Evolutionary conservation across 2,329 filamentous ascomycete genomes (phyloP).

Genomic region (Gnomoniopsis smithogilvyi): DNA sequence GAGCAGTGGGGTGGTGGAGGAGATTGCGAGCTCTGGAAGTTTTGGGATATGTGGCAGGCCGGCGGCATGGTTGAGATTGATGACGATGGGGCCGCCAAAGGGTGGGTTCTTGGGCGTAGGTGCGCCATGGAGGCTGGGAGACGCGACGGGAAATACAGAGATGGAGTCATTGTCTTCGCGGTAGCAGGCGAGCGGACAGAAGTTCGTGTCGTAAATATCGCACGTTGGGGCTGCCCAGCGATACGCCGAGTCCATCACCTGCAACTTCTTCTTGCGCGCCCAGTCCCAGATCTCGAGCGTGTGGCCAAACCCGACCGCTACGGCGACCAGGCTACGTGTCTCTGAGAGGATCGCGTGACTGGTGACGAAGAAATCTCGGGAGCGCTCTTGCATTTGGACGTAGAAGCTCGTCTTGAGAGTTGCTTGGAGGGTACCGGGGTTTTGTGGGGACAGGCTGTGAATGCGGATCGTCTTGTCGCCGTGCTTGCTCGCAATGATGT

Average conservation of each 20-base stretch:
- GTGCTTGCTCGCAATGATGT: slow-evolving; percentile 32
- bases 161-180: slow-evolving; percentile 28
- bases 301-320: slow-evolving; percentile 36
- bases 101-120: slow-evolving; percentile 28
- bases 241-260: slow-evolving; percentile 35
- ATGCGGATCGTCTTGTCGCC: slow-evolving; percentile 28
- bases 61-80: slow-evolving; percentile 31
- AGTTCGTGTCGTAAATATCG: slow-evolving; percentile 31
- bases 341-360: slow-evolving; percentile 40
- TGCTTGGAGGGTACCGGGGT: slow-evolving; percentile 19
- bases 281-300: slow-evolving; percentile 38
- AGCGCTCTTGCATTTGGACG: slow-evolving; percentile 34
- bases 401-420: slow-evolving; percentile 36
- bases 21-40: slow-evolving; percentile 38
- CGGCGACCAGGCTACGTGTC: slow-evolving; percentile 31
- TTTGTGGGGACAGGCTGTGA: slow-evolving; percentile 23
- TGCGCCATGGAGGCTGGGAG: slow-evolving; percentile 11
- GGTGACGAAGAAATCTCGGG: slow-evolving; percentile 39
- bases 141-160: slow-evolving; percentile 29
- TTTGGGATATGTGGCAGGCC: slow-evolving; percentile 34
- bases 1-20: slow-evolving; percentile 34
- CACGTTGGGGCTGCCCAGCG: slow-evolving; percentile 34
- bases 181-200: slow-evolving; percentile 33
- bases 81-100: slow-evolving; percentile 30
- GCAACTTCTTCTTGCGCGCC: slow-evolving; percentile 34